Conservation (phyloP, 75 land plant genomes). For the Azolla pinnata region DNA sequence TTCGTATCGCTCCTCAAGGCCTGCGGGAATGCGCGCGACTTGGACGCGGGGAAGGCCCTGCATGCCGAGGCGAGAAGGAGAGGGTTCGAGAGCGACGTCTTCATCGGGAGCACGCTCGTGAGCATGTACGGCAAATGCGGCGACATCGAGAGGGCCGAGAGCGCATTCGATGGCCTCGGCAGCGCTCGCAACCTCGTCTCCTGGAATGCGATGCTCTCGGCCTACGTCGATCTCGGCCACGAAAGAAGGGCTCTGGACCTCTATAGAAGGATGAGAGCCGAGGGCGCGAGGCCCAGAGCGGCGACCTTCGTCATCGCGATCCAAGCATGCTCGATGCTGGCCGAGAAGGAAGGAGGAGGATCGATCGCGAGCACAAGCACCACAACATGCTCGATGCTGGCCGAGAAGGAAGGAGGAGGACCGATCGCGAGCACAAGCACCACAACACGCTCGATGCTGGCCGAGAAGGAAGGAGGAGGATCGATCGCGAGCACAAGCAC, state of each 20-base stretch:
- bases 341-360: slow-evolving; percentile 4
- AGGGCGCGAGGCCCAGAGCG: slow-evolving; percentile 8
- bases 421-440: no score
- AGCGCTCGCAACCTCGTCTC: neutral
- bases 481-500: no score
- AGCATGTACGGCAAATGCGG: slow-evolving; percentile 10
- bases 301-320: slow-evolving; percentile 15
- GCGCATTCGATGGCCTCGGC: slow-evolving; percentile 4
- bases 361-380: no score
- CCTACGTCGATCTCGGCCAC: slow-evolving; percentile 3
- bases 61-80: neutral
- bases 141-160: neutral
- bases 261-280: slow-evolving; percentile 16
- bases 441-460: no score
- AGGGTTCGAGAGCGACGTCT: slow-evolving; percentile 1
- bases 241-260: slow-evolving; percentile 11
- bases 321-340: slow-evolving; percentile 13
- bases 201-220: slow-evolving; percentile 15
- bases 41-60: neutral
- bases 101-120: slow-evolving; percentile 1
- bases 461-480: no score
- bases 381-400: no score
- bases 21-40: no score
- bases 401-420: no score
- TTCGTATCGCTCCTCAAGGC: no score